Conservation (phyloP, 1,284 basidiomycete genomes). For the Puccinia polysora region DNA sequence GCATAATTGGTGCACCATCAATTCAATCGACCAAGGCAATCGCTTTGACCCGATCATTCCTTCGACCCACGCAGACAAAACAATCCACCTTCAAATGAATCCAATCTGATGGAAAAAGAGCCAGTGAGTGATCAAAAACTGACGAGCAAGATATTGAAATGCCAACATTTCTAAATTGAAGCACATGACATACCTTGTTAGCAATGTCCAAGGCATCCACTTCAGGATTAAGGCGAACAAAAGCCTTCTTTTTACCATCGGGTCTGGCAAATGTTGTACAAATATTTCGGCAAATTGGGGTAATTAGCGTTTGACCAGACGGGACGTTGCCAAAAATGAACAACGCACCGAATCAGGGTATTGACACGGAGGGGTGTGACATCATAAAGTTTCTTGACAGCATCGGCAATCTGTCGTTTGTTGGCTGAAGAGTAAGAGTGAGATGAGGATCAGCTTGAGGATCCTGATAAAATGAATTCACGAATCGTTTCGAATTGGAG, state of each 20-base stretch:
- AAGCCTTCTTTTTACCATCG: constrained; percentile 99
- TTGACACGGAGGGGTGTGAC: constrained; percentile 94
- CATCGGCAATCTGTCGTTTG: constrained; percentile 98
- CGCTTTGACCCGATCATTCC: neutral
- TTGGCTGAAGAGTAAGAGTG: constrained; percentile 63
- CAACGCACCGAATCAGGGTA: constrained; percentile 86
- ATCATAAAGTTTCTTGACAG: constrained; percentile 98
- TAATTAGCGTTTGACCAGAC: too few species aligned
- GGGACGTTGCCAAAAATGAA: neutral
- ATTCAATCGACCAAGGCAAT: neutral
- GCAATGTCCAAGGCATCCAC: constrained; percentile 96
- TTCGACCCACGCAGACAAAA: neutral
- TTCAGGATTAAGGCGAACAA: constrained; percentile 88
- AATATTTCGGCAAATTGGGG: neutral
- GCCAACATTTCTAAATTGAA: neutral
- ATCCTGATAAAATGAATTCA: neutral
- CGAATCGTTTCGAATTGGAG: too few species aligned
- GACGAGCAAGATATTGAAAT: neutral
- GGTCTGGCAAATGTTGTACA: constrained; percentile 60
- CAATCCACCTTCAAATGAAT: constrained; percentile 62
- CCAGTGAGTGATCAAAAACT: constrained; percentile 28
- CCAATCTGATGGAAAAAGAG: constrained; percentile 61
- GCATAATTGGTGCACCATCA: constrained; percentile 12
- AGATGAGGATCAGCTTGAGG: neutral
- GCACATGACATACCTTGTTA: constrained; percentile 72